Evolutionary conservation across 208 protist genomes (phyloP).

Genomic region (Borovskyia barvae): DNA sequence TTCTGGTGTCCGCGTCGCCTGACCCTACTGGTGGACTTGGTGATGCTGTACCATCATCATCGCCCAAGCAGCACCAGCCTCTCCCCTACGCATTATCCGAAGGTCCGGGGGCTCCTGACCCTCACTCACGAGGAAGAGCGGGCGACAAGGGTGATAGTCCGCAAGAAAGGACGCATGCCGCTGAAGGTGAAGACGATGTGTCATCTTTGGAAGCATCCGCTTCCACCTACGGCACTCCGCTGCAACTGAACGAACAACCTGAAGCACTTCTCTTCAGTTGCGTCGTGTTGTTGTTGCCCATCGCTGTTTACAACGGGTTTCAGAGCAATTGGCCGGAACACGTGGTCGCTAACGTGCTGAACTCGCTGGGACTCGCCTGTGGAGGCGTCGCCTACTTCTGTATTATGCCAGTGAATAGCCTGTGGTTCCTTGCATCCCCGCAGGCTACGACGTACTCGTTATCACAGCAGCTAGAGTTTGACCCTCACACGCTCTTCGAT

Average conservation of each 20-base stretch:
- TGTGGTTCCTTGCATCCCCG: constrained; percentile 68
- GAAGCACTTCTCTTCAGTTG: constrained; percentile 73
- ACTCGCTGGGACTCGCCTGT: constrained; percentile 62
- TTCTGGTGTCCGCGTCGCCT: constrained; percentile 28
- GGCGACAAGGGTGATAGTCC: background rate
- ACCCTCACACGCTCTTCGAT: constrained; percentile 66
- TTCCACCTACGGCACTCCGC: constrained; percentile 12
- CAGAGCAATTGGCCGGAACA: constrained; percentile 68
- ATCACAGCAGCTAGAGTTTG: constrained; percentile 49
- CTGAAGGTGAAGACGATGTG: constrained; percentile 16
- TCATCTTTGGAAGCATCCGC: constrained; percentile 7
- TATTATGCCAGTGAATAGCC: constrained; percentile 34
- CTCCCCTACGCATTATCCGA: background rate
- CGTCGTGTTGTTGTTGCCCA: constrained; percentile 58
- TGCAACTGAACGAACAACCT: constrained; percentile 57
- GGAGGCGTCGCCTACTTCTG: constrained; percentile 64
- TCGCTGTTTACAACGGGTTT: constrained; percentile 60
- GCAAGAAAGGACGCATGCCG: no score
- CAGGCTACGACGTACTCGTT: constrained; percentile 17
- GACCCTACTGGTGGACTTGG: constrained; percentile 1
- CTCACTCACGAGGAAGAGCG: background rate
- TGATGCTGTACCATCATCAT: background rate
- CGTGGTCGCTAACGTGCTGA: constrained; percentile 52
- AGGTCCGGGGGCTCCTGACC: background rate
- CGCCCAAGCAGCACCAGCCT: constrained; percentile 7